phyloP scores from a whole-genome alignment of 116 monocot genomes.

The Cymodocea nodosa region DNA sequence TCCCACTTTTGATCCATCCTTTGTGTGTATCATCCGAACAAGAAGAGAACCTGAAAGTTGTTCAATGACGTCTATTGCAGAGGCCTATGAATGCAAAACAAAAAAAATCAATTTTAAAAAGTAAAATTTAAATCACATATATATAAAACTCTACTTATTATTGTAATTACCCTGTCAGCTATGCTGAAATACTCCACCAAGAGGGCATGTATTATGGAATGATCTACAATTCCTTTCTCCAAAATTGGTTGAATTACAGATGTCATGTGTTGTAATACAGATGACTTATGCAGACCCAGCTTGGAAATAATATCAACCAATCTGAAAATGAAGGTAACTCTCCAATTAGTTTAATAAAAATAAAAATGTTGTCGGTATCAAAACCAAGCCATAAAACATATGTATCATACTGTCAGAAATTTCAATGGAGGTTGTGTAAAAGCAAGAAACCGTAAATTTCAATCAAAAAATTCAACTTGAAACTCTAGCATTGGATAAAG shows the following conservation, averaged over 20 bases:
- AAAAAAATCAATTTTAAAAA: not conserved
- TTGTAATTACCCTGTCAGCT: slow-evolving; percentile 64
- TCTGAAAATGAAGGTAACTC: slow-evolving; percentile 19
- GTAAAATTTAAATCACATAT: not conserved
- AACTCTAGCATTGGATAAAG: too few relatives aligned
- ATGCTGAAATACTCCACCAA: slow-evolving; percentile 80
- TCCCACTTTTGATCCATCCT: slow-evolving; percentile 73
- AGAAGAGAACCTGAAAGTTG: slow-evolving; percentile 63
- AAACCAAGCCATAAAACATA: too few relatives aligned
- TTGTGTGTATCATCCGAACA: slow-evolving; percentile 62
- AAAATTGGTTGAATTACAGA: slow-evolving; percentile 68
- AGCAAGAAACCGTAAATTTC: too few relatives aligned
- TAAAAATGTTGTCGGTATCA: too few relatives aligned
- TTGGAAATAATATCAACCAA: slow-evolving; percentile 75
- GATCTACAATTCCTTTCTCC: slow-evolving; percentile 86
- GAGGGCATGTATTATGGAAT: slow-evolving; percentile 72
- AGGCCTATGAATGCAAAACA: slow-evolving; percentile 36
- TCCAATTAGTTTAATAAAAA: not conserved
- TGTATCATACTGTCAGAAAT: too few relatives aligned
- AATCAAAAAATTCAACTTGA: too few relatives aligned
- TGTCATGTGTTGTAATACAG: slow-evolving; percentile 78
- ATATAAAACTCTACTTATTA: not conserved
- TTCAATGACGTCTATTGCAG: slow-evolving; percentile 63
- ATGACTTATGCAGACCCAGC: slow-evolving; percentile 65
- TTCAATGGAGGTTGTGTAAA: too few relatives aligned